Percentiles rank a stretch among this genome's conserved stretches.
phyloP scores from a whole-genome alignment of 1,139 yeast species.

The Geotrichum phurueaensis region DNA sequence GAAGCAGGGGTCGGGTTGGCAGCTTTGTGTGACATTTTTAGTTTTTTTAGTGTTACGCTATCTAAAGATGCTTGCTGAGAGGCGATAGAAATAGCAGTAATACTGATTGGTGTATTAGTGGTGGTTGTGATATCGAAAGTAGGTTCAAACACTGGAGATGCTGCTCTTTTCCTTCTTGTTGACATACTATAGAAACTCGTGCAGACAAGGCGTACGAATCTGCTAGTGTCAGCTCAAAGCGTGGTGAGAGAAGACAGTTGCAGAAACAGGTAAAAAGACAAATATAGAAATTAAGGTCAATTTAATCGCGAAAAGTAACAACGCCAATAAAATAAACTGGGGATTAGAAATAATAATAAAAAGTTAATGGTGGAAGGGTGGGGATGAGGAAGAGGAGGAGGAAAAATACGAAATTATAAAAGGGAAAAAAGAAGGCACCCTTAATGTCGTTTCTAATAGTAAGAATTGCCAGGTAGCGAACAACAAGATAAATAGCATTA shows the following conservation, averaged over 20 bases:
- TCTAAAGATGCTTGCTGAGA: background rate
- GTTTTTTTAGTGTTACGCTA: background rate
- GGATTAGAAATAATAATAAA: background rate
- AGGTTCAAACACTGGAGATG: background rate
- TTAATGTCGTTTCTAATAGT: background rate
- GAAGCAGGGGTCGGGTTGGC: background rate
- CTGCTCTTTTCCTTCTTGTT: conserved; percentile 2
- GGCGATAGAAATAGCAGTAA: background rate
- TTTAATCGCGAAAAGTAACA: background rate
- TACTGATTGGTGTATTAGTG: background rate
- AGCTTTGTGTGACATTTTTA: background rate
- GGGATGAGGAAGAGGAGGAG: background rate
- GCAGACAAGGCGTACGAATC: background rate
- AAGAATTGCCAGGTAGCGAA: background rate
- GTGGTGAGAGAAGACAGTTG: background rate
- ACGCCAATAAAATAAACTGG: background rate
- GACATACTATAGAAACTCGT: conserved; percentile 2
- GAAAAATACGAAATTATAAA: background rate
- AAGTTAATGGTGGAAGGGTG: background rate
- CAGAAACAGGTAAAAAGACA: background rate
- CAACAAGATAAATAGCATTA: background rate
- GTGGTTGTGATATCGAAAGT: background rate
- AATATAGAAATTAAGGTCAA: background rate
- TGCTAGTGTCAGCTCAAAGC: background rate
- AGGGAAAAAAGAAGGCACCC: background rate